Evolutionary conservation across 257 asterid species (phyloP).

Genomic region (Lavandula angustifolia): DNA sequence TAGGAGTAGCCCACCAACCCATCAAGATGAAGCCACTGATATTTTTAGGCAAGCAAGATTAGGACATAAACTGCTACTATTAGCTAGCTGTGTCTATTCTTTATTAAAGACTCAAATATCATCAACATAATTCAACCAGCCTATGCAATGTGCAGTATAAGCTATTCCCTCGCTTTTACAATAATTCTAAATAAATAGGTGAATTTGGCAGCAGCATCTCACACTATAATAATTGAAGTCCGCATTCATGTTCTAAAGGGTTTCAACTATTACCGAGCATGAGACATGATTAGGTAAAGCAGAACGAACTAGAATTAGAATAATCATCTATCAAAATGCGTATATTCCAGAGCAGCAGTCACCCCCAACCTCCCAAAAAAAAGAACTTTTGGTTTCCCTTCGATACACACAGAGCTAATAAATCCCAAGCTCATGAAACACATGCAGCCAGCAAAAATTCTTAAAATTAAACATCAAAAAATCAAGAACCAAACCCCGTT

Average conservation of each 20-base stretch:
- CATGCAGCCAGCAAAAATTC: not conserved
- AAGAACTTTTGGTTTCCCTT: not conserved
- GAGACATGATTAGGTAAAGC: not conserved
- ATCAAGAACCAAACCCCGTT: too few relatives aligned
- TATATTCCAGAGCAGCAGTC: not conserved
- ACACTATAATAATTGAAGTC: not conserved
- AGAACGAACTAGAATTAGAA: not conserved
- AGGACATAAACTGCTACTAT: slow-evolving; percentile 23
- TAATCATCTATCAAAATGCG: not conserved
- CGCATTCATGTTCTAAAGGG: slow-evolving; percentile 9
- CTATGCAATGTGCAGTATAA: slow-evolving; percentile 19
- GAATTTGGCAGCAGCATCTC: slow-evolving; percentile 19
- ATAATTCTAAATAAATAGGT: slow-evolving; percentile 30
- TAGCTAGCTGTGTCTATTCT: not conserved
- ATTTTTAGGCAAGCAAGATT: slow-evolving; percentile 26
- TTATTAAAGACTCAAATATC: slow-evolving; percentile 3
- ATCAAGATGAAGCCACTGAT: slow-evolving; percentile 25
- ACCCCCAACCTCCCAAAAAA: not conserved
- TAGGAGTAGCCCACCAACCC: slow-evolving; percentile 31
- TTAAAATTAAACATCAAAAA: too few relatives aligned
- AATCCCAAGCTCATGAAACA: slow-evolving; percentile 17
- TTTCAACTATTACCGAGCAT: slow-evolving; percentile 5
- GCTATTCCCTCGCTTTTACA: slow-evolving; percentile 24
- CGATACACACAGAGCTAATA: slow-evolving; percentile 13
- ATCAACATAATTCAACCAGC: slow-evolving; percentile 29